Percentiles rank a stretch among this genome's conserved stretches.
phyloP scores from a whole-genome alignment of 495 filamentous ascomycete species.

The Hypoxylon subgilvum region DNA sequence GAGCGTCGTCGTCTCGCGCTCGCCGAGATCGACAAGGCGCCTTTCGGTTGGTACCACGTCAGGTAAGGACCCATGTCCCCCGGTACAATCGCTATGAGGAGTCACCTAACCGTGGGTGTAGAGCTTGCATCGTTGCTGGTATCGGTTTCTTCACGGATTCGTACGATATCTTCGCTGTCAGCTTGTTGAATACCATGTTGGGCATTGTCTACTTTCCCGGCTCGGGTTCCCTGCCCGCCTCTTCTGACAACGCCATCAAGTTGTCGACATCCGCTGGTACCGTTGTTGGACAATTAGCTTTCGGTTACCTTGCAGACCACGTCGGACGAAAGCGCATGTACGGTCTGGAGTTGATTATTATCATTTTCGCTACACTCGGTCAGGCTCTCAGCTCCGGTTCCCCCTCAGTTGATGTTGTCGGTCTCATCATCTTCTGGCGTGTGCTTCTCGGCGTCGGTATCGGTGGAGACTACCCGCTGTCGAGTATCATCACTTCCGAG shows the following conservation, averaged over 20 bases:
- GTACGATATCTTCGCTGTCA: constrained; percentile 78
- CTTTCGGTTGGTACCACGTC: constrained; percentile 78
- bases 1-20: constrained; percentile 77
- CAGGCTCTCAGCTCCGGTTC: constrained; percentile 74
- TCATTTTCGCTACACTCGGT: constrained; percentile 83
- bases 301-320: constrained; percentile 80
- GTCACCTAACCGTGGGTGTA: constrained; percentile 32
- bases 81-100: not conserved
- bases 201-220: constrained; percentile 73
- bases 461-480: constrained; percentile 86
- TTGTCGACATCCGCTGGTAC: constrained; percentile 86
- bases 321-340: constrained; percentile 86
- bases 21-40: constrained; percentile 78
- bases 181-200: constrained; percentile 68
- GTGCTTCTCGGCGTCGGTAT: constrained; percentile 84
- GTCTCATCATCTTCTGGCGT: constrained; percentile 87
- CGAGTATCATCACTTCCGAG: constrained; percentile 83
- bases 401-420: constrained; percentile 72
- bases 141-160: constrained; percentile 86
- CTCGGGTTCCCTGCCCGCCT: constrained; percentile 62
- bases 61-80: constrained; percentile 26
- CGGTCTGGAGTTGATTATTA: constrained; percentile 84
- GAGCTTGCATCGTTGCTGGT: constrained; percentile 78
- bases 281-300: constrained; percentile 81
- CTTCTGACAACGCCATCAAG: constrained; percentile 83